Evolutionary conservation across 1,284 basidiomycete genomes (phyloP), one percentile per base, ranked within the genome.

Genomic region (Ganoderma sinense): DNA sequence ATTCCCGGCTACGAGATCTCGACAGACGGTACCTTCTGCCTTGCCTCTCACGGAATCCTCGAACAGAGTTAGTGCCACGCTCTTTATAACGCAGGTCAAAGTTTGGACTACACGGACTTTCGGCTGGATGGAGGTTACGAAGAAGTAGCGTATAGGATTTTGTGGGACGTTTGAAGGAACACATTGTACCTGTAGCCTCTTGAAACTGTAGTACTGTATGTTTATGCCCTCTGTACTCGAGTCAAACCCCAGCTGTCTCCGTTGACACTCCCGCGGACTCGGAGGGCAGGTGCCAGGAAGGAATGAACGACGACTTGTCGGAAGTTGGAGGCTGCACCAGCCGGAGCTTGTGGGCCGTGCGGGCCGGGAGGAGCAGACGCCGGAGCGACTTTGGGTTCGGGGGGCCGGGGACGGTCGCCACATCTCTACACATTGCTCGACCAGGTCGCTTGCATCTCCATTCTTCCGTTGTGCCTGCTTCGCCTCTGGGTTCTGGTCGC

Each of bases 1-100:
- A 78, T 81, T 69, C 75, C 79, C 8, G 86, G 87, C 14, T 87
- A 82, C 74, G 71, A 72, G 23, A 72, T 82, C 33, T 78, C 80
- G 40, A 40, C n/a, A 3, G 76, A 79, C 55, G 74, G 71, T n/a
- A 58, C 63, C 16, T 69, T 64, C 53, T 69, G 68, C 36, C 36
- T 63, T n/a, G 48, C 36, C n/a, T 23, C 60, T 7, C 39, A 43
- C 4, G 41, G 7, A 7, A 16, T 59, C 11, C 8, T 61, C 18
- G 58, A 68, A 10, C 64, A 63, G 68, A 51, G 59, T 36, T 41
- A 61, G 11, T 14, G 2, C 11, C 3, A n/a, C 23, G 53, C 53
- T 16, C 6, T 2, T 56, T 3, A 13, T 31, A 13, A 29, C 29
- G 31, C 29, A 33, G 14, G 29, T 18, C 26, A 56, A 4, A 29